These are phyloP conservation scores for Trichoderma lentiforme DNA, from an alignment of 2,329 filamentous ascomycete species.

Conservation along the genomic window DNA sequence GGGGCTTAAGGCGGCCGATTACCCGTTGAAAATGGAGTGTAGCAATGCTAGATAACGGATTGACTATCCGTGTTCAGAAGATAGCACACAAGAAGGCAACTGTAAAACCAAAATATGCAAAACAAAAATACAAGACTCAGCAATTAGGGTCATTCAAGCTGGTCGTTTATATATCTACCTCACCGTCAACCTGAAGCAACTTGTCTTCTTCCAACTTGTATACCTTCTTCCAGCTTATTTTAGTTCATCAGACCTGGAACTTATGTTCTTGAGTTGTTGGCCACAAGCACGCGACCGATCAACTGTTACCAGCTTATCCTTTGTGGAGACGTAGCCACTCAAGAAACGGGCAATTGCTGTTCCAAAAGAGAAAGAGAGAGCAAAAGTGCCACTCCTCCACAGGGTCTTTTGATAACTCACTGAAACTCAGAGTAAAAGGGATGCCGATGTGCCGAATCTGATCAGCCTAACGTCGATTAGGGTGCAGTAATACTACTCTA, in stretches of 20 bases:
- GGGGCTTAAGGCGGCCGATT: not conserved
- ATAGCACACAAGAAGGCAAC: not conserved
- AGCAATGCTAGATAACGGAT: not conserved
- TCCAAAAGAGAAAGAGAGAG: not conserved
- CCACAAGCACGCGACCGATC: not conserved
- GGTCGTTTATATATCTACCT: not conserved
- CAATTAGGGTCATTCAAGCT: rapidly evolving
- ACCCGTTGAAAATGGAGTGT: not conserved
- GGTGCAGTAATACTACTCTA: not conserved
- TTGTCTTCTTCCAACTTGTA: not conserved
- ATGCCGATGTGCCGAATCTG: not conserved
- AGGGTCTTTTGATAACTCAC: not conserved
- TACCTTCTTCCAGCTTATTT: not conserved
- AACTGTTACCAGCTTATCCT: not conserved
- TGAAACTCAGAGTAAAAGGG: not conserved
- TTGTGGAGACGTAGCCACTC: not conserved
- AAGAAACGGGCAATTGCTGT: not conserved
- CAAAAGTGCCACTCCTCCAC: not conserved
- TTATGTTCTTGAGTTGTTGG: not conserved
- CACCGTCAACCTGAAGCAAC: not conserved
- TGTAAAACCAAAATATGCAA: not conserved
- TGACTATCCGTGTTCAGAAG: not conserved
- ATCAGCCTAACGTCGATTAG: not conserved
- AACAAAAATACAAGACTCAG: not conserved
- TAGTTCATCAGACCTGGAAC: not conserved